phyloP scores from a whole-genome alignment of 768 basidiomycete species.

The Inosperma sp. region DNA sequence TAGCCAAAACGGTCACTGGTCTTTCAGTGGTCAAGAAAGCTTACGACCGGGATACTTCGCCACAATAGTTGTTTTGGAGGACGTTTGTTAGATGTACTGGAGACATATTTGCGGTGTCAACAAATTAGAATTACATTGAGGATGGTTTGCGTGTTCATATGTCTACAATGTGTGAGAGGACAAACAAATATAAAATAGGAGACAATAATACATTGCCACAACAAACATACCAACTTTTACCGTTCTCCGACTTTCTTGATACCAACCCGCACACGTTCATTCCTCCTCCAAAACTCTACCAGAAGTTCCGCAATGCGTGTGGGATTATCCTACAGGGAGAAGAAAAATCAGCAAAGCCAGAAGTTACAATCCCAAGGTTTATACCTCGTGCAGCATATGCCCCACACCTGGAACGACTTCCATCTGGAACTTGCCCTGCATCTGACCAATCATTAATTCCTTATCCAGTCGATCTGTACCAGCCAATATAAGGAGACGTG shows the following conservation, averaged over 20 bases:
- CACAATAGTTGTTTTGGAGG: too few relatives aligned
- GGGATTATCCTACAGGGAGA: constrained; percentile 72
- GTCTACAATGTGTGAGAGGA: too few relatives aligned
- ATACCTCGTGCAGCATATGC: constrained; percentile 91
- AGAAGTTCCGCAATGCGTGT: constrained; percentile 71
- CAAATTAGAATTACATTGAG: too few relatives aligned
- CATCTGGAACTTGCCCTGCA: constrained; percentile 96
- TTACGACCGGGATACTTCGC: too few relatives aligned
- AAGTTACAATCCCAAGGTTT: constrained; percentile 17
- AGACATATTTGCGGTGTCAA: too few relatives aligned
- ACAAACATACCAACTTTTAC: constrained; percentile 16
- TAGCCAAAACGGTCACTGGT: too few relatives aligned
- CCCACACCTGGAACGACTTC: constrained; percentile 83
- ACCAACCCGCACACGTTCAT: constrained; percentile 64
- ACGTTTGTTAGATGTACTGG: too few relatives aligned
- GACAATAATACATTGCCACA: too few relatives aligned
- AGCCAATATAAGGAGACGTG: constrained; percentile 84
- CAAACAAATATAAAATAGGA: too few relatives aligned
- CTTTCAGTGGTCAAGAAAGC: too few relatives aligned
- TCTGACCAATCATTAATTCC: constrained; percentile 93
- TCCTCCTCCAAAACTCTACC: constrained; percentile 87
- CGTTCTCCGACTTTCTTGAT: constrained; percentile 55
- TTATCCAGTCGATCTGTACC: constrained; percentile 91
- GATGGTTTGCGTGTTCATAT: too few relatives aligned
- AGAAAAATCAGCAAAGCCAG: not conserved